These are phyloP conservation scores for Bipolaris gigantea DNA, from an alignment of 2,329 filamentous ascomycete genomes.

Conservation along the genomic window DNA sequence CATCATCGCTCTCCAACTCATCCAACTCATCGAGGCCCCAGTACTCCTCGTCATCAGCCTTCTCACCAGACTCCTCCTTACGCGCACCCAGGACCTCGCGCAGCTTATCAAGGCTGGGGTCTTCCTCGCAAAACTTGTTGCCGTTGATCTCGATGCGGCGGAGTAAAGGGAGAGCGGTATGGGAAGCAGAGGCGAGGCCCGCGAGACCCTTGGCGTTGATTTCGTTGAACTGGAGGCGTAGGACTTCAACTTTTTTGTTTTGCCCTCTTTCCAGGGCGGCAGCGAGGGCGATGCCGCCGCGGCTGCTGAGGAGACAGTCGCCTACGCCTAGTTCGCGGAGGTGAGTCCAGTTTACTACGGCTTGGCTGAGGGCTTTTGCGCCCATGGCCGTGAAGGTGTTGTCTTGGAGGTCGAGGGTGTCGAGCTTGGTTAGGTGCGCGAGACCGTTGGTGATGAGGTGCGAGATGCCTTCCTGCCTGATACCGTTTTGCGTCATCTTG, in stretches of 20 bases:
- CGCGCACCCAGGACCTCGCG: constrained; percentile 69
- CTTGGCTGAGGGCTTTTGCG: constrained; percentile 74
- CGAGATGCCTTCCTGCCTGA: constrained; percentile 88
- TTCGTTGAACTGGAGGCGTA: constrained; percentile 92
- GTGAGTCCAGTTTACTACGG: constrained; percentile 71
- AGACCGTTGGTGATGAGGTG: constrained; percentile 79
- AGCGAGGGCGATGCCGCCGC: constrained; percentile 74
- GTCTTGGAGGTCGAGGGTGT: constrained; percentile 88
- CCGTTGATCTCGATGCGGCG: constrained; percentile 92
- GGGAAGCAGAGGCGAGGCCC: constrained; percentile 67
- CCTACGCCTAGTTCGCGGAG: constrained; percentile 84
- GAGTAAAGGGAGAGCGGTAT: constrained; percentile 69
- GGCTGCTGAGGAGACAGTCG: constrained; percentile 79
- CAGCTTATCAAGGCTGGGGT: constrained; percentile 69
- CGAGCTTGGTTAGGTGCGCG: constrained; percentile 66
- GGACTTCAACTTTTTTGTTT: constrained; percentile 76
- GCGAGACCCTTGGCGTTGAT: constrained; percentile 78
- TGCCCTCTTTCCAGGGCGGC: constrained; percentile 72
- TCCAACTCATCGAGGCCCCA: constrained; percentile 63
- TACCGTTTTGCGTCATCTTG: constrained; percentile 99
- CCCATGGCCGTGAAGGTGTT: constrained; percentile 91
- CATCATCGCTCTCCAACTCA: constrained; percentile 82
- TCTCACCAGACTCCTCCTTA: constrained; percentile 61
- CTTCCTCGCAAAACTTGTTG: constrained; percentile 90
- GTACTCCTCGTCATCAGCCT: constrained; percentile 59